These are phyloP conservation scores for Ceriops zippeliana DNA, from an alignment of 345 rosid species.

Conservation along the genomic window DNA sequence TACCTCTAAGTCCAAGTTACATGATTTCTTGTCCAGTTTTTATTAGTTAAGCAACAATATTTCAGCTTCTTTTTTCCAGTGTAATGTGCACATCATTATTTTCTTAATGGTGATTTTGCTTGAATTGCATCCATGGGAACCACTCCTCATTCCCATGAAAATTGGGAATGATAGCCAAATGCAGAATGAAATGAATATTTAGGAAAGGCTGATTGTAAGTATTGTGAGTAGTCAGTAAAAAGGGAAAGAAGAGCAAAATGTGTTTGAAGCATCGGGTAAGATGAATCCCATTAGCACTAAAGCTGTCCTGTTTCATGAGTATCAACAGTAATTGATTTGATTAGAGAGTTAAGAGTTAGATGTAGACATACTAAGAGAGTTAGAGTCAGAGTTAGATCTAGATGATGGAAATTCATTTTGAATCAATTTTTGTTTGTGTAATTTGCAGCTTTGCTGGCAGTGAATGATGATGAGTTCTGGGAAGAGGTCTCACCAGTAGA, in stretches of 20 bases:
- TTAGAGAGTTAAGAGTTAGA: background rate
- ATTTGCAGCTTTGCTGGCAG: conserved; percentile 70
- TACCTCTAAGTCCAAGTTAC: too few species aligned
- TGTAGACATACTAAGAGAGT: background rate
- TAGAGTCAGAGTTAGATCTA: background rate
- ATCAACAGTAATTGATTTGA: background rate
- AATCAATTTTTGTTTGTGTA: background rate
- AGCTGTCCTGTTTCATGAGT: background rate
- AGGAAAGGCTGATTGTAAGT: background rate
- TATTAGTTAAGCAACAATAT: too few species aligned
- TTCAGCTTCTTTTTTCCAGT: too few species aligned
- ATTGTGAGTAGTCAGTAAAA: background rate
- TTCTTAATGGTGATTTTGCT: background rate
- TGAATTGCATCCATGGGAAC: background rate
- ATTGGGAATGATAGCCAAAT: background rate
- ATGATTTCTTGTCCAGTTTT: too few species aligned
- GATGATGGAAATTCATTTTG: background rate
- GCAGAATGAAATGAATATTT: background rate
- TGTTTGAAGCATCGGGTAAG: background rate
- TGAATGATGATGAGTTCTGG: conserved; percentile 85
- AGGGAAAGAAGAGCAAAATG: background rate
- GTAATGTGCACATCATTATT: background rate
- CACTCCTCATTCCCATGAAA: background rate
- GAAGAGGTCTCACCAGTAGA: conserved; percentile 81
- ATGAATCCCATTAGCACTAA: background rate